Conservation (phyloP, 441 rosid genomes). For the Adansonia gregorii region DNA sequence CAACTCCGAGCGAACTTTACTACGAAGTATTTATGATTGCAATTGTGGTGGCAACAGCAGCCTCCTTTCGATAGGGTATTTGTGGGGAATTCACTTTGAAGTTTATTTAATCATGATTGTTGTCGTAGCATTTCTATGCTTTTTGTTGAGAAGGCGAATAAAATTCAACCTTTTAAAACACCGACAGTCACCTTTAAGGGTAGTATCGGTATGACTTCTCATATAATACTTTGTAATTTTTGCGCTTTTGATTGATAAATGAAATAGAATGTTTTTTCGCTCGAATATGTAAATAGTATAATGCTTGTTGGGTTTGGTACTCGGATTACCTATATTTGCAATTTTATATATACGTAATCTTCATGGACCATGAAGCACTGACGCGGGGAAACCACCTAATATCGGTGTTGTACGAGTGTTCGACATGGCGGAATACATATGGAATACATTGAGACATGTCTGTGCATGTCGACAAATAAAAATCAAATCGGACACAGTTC, state of each 20-base stretch:
- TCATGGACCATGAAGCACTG: neutral
- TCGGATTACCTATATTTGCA: neutral
- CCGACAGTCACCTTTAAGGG: constrained; percentile 55
- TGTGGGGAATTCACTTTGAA: constrained; percentile 52
- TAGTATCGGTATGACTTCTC: constrained; percentile 26
- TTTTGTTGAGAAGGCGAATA: constrained; percentile 56
- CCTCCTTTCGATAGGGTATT: constrained; percentile 34
- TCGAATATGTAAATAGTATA: neutral
- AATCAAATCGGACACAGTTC: too few species aligned
- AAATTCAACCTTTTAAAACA: constrained; percentile 50
- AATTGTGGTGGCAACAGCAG: constrained; percentile 35
- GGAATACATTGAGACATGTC: too few species aligned
- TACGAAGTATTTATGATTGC: constrained; percentile 50
- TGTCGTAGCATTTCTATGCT: constrained; percentile 56
- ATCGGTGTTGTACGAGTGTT: too few species aligned
- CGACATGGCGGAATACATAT: too few species aligned
- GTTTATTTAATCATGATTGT: constrained; percentile 48
- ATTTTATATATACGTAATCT: neutral
- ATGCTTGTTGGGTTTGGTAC: neutral
- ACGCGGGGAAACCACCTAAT: neutral
- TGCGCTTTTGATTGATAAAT: neutral
- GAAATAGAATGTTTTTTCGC: neutral
- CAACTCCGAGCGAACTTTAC: constrained; percentile 29
- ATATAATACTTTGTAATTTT: neutral
- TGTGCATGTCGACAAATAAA: too few species aligned